Conservation (phyloP, 148 eudicot genomes). For the Tetragonia tetragonoides region DNA sequence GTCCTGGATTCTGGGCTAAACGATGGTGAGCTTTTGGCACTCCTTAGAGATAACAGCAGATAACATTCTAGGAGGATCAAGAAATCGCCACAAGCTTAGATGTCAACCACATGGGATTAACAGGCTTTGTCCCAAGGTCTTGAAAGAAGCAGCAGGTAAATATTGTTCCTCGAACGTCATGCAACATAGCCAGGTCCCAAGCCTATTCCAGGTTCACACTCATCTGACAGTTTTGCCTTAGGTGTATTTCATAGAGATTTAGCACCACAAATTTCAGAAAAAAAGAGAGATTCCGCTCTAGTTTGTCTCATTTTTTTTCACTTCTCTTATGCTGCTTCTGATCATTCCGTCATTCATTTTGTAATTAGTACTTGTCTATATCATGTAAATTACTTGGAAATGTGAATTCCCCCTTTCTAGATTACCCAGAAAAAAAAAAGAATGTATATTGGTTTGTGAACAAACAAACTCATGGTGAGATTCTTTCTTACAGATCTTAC, state of each 20-base stretch:
- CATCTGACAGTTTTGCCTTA: slow-evolving; percentile 7
- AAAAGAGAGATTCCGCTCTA: slow-evolving; percentile 11
- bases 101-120: neutral
- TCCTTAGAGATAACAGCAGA: slow-evolving; percentile 53
- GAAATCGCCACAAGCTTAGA: slow-evolving; percentile 8
- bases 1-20: slow-evolving; percentile 42
- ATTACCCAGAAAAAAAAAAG: neutral
- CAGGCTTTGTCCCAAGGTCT: slow-evolving; percentile 15
- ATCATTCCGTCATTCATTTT: neutral
- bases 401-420: neutral
- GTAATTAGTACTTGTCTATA: slow-evolving; percentile 13
- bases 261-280: neutral
- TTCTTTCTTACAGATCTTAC: neutral
- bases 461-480: neutral
- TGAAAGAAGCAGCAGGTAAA: slow-evolving; percentile 9
- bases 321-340: neutral
- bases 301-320: neutral
- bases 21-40: slow-evolving; percentile 65
- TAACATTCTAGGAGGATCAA: slow-evolving; percentile 24
- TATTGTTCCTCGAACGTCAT: slow-evolving; percentile 17
- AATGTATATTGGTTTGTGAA: neutral
- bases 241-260: slow-evolving; percentile 5
- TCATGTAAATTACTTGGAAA: neutral
- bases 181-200: slow-evolving; percentile 7
- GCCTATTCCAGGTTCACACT: neutral